These are phyloP conservation scores for Talaromyces liani DNA, from an alignment of 495 filamentous ascomycete genomes.

Conservation along the genomic window DNA sequence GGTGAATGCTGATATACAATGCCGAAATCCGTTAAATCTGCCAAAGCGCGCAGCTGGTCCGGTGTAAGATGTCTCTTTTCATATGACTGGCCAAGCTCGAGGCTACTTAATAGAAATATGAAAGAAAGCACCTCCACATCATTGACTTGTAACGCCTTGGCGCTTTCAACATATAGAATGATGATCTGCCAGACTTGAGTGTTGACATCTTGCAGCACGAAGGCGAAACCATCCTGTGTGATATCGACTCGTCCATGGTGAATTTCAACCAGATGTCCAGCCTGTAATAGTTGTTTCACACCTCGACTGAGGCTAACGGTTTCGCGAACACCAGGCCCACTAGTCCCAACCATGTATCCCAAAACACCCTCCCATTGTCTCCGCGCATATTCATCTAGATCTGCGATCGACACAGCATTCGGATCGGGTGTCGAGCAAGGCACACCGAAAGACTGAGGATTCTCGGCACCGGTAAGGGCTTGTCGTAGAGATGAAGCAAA, in stretches of 20 bases:
- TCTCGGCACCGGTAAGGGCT: conserved; percentile 78
- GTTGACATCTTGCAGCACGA: conserved; percentile 89
- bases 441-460: conserved; percentile 84
- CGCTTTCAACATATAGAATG: conserved; percentile 83
- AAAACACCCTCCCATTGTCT: conserved; percentile 92
- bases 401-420: conserved; percentile 50
- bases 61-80: conserved; percentile 69
- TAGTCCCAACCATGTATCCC: conserved; percentile 83
- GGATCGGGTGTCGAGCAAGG: conserved; percentile 56
- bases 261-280: conserved; percentile 71
- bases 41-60: conserved; percentile 77
- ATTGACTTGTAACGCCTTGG: conserved; percentile 72
- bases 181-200: conserved; percentile 94
- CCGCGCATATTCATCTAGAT: conserved; percentile 80
- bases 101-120: conserved; percentile 87
- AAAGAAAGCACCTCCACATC: conserved; percentile 91
- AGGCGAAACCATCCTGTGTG: conserved; percentile 87
- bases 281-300: conserved; percentile 73
- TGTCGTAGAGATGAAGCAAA: conserved; percentile 72
- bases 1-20: conserved; percentile 68
- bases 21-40: conserved; percentile 80
- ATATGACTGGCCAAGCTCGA: conserved; percentile 87
- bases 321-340: conserved; percentile 42
- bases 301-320: conserved; percentile 59
- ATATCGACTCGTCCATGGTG: conserved; percentile 56